These are phyloP conservation scores for Blastobotrys attinorum DNA, from an alignment of 805 yeast species.

Conservation along the genomic window DNA sequence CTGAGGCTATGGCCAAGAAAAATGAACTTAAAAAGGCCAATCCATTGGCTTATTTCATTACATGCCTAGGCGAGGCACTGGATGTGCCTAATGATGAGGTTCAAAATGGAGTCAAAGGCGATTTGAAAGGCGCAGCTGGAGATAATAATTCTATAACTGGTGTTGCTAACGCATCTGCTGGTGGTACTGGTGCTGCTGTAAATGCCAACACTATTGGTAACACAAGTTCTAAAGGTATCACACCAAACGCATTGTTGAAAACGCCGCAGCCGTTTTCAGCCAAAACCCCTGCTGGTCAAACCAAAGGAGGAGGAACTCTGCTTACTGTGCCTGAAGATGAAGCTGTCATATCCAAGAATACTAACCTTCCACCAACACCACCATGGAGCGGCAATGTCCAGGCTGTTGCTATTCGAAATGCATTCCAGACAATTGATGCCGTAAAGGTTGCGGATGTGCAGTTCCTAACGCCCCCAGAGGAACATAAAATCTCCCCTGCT, in stretches of 20 bases:
- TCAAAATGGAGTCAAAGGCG: conserved; percentile 7
- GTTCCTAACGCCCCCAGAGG: conserved; percentile 25
- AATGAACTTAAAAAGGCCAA: conserved; percentile 25
- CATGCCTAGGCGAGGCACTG: conserved; percentile 29
- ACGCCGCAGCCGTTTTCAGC: conserved; percentile 17
- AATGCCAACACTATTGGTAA: conserved; percentile 2
- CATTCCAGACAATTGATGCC: conserved; percentile 26
- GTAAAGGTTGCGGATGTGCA: conserved; percentile 23
- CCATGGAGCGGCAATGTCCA: conserved; percentile 26
- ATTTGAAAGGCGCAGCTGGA: conserved; percentile 3
- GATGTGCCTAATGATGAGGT: conserved; percentile 28
- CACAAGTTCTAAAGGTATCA: conserved; percentile 9
- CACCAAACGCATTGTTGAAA: conserved; percentile 18
- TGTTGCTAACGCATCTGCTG: conserved; percentile 3
- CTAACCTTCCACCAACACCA: conserved; percentile 9
- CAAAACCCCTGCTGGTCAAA: conserved; percentile 10
- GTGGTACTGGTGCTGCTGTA: conserved; percentile 1
- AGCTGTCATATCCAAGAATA: background rate
- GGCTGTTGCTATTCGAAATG: conserved; percentile 26
- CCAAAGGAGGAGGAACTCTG: background rate
- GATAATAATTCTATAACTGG: no score
- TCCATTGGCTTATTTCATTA: conserved; percentile 25
- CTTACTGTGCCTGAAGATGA: conserved; percentile 11
- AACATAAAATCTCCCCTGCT: conserved; percentile 7
- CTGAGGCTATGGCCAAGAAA: conserved; percentile 16